Evolutionary conservation across 495 filamentous ascomycete species (phyloP).

Genomic region (Amorphotheca resinae): DNA sequence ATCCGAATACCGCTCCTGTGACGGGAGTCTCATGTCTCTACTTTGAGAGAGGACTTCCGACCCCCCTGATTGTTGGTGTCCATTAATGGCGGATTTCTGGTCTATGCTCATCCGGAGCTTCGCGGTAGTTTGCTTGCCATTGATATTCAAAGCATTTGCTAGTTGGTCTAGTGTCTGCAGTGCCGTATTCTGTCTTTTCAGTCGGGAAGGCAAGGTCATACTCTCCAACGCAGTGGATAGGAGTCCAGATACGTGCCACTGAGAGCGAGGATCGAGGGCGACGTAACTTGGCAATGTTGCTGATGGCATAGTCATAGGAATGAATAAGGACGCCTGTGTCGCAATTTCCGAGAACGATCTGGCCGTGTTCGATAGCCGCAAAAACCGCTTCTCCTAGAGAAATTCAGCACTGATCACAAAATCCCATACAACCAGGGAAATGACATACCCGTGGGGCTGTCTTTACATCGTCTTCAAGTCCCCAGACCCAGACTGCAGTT

Average conservation of each 20-base stretch:
- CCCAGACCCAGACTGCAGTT: slow-evolving; percentile 74
- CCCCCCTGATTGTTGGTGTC: slow-evolving; percentile 10
- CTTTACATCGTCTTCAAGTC: slow-evolving; percentile 47
- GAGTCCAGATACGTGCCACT: slow-evolving; percentile 74
- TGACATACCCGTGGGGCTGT: slow-evolving; percentile 43
- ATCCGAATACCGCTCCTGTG: slow-evolving; percentile 14
- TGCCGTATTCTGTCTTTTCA: slow-evolving; percentile 39
- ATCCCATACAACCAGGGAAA: not conserved
- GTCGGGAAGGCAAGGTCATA: slow-evolving; percentile 60
- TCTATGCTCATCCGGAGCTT: slow-evolving; percentile 48
- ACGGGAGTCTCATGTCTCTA: slow-evolving; percentile 8
- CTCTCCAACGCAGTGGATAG: slow-evolving; percentile 70
- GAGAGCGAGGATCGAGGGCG: slow-evolving; percentile 47
- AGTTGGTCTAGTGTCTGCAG: slow-evolving; percentile 47
- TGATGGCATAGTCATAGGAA: slow-evolving; percentile 59
- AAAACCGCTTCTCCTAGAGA: slow-evolving; percentile 36
- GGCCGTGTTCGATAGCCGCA: slow-evolving; percentile 55
- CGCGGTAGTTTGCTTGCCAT: slow-evolving; percentile 70
- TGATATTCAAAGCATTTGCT: slow-evolving; percentile 57
- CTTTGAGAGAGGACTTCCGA: slow-evolving; percentile 8
- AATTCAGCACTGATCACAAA: slow-evolving; percentile 8
- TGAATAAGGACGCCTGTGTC: slow-evolving; percentile 59
- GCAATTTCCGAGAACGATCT: slow-evolving; percentile 53
- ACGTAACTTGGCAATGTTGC: slow-evolving; percentile 45
- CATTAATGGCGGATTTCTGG: slow-evolving; percentile 8